Conservation (phyloP, 2,329 filamentous ascomycete species). For the Magnaporthiopsis incrustans region DNA sequence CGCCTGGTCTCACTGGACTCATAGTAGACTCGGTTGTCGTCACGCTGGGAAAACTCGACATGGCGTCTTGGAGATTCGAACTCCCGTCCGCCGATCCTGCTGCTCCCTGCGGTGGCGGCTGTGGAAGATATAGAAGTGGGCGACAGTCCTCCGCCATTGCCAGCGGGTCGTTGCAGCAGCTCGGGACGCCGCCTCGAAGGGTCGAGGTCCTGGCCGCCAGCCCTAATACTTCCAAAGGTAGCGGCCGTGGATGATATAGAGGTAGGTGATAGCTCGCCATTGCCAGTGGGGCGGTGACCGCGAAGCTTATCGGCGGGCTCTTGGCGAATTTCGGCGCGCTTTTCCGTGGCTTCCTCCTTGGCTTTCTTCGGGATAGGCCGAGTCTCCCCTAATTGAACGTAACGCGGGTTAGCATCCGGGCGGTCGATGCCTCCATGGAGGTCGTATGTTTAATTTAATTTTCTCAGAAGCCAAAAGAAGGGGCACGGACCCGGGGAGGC, state of each 20-base stretch:
- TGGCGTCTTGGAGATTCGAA: not conserved
- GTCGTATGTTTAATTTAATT: not conserved
- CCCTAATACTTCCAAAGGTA: not conserved
- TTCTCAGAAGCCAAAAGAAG: not conserved
- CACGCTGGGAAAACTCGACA: not conserved
- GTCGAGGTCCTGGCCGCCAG: not conserved
- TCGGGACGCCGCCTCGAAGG: not conserved
- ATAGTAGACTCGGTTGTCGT: slow-evolving; percentile 1
- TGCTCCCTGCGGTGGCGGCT: not conserved
- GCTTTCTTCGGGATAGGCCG: slow-evolving; percentile 2
- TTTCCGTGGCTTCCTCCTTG: slow-evolving; percentile 10
- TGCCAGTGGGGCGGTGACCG: not conserved
- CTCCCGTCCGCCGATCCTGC: not conserved
- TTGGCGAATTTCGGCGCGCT: slow-evolving; percentile 11
- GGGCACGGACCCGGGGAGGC: not conserved
- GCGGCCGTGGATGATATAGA: not conserved
- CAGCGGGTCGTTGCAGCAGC: not conserved
- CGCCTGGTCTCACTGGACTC: not conserved
- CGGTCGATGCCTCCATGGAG: not conserved
- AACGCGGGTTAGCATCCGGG: not conserved
- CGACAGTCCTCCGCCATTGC: not conserved
- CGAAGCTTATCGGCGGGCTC: not conserved
- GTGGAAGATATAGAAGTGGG: not conserved
- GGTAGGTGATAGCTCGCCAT: not conserved
- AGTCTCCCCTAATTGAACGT: not conserved